Conservation (phyloP, 2,329 filamentous ascomycete genomes). For the Aspergillus flavus region DNA sequence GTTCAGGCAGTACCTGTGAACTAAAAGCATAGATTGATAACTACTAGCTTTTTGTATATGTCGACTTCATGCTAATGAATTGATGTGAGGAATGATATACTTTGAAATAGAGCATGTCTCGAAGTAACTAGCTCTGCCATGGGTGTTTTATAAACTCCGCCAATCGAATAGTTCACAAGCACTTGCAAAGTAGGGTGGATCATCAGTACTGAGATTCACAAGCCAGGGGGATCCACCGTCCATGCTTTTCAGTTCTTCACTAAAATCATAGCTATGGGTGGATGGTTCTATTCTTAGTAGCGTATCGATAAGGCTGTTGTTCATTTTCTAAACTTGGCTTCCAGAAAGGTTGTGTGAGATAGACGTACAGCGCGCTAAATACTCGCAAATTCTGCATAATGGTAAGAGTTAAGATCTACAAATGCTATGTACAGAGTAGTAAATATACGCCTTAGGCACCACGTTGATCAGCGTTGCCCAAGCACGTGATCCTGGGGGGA, state of each 20-base stretch:
- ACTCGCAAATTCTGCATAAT: neutral
- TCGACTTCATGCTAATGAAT: constrained; percentile 14
- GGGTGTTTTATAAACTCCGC: neutral
- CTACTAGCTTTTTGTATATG: neutral
- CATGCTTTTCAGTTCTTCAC: neutral
- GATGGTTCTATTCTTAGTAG: constrained; percentile 1
- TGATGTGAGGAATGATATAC: constrained; percentile 6
- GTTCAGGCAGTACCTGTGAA: constrained; percentile 67
- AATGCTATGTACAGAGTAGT: no score
- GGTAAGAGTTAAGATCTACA: neutral
- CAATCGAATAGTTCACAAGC: neutral
- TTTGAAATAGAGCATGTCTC: neutral
- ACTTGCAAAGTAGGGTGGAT: neutral
- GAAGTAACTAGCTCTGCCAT: neutral
- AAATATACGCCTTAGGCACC: neutral
- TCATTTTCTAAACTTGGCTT: neutral
- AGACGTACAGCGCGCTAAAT: neutral
- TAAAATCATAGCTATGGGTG: neutral
- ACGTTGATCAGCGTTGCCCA: constrained; percentile 13
- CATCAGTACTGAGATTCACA: neutral
- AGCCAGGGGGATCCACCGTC: neutral
- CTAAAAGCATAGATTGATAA: neutral
- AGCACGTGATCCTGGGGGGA: constrained; percentile 17
- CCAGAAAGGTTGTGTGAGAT: neutral
- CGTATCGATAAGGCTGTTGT: neutral